A percentile compares a stretch with the other conserved stretches of the same genome.
These are phyloP conservation scores for Lentinula detonsa DNA, from an alignment of 768 basidiomycete species.

Conservation along the genomic window DNA sequence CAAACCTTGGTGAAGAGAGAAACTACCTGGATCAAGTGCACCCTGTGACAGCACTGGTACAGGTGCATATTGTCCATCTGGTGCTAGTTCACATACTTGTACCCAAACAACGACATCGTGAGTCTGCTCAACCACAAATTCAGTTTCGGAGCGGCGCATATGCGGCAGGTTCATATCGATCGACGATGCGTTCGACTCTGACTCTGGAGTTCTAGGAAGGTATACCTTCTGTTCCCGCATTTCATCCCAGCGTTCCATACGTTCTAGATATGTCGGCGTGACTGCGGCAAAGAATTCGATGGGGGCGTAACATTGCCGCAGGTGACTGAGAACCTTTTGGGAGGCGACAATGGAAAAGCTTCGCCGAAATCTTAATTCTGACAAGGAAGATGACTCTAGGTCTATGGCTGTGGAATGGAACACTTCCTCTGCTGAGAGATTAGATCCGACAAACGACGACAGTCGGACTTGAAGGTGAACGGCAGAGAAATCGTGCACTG, in stretches of 20 bases:
- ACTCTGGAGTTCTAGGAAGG: conserved; percentile 28
- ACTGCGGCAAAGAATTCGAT: conserved; percentile 88
- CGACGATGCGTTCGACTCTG: conserved; percentile 16
- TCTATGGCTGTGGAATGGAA: conserved; percentile 74
- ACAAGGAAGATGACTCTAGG: conserved; percentile 62
- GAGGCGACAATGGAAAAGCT: conserved; percentile 76
- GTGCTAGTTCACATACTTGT: conserved; percentile 80
- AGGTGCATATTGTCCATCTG: conserved; percentile 78
- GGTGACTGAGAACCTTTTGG: conserved; percentile 63
- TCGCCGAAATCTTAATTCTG: conserved; percentile 79
- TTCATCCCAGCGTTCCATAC: conserved; percentile 92
- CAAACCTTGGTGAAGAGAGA: conserved; percentile 88
- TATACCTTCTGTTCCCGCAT: conserved; percentile 69
- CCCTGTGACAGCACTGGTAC: conserved; percentile 78
- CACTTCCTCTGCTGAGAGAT: conserved; percentile 69
- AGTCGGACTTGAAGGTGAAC: conserved; percentile 86
- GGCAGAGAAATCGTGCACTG: conserved; percentile 82
- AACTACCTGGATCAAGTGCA: conserved; percentile 75
- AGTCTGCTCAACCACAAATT: conserved; percentile 80
- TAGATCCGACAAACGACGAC: conserved; percentile 78
- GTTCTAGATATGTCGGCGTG: conserved; percentile 78
- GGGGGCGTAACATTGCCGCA: conserved; percentile 74
- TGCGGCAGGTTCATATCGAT: conserved; percentile 43
- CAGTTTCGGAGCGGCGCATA: conserved; percentile 91
- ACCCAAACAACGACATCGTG: conserved; percentile 91